Base-by-base conservation (phyloP, 2,329 filamentous ascomycete species). In the Fusarium verrucosum region DNA sequence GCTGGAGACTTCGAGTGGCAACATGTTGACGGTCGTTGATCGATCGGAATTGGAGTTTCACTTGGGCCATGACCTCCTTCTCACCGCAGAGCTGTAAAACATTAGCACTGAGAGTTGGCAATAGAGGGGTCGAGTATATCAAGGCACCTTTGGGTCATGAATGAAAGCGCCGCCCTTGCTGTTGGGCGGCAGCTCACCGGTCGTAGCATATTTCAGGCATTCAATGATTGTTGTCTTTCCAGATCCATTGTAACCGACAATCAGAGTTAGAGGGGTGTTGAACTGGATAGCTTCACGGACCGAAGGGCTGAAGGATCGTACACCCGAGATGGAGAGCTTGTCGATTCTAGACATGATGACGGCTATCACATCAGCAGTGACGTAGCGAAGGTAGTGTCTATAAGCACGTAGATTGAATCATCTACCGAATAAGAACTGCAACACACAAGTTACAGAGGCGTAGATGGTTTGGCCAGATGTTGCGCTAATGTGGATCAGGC, bases 171-270 rank as follows among this genome's bases (percentile, higher is more conserved):
- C 94, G 25, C 91, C 90, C 69, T 89, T 91, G 80, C 89, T 94
- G 81, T 97, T 97, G 28, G 95, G 92, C 2, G 95, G 95, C 43
- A 96, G 85, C 72, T 96, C 91, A 54, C 95, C 96, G 9, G 94
- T 97, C 17, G 96, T 97, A 49, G 92, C 94, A 87, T 97, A 99
- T 75, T 97, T 97, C 73, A 99, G 90, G 76, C 93, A 96, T 78
- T 99, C 95, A 78, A 99, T 99, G 74, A 99, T 97, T 56, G 95
- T 98, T 10, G 95, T 99, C 81, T 99, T 99, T 62, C 95, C 95
- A 1, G 94, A 98, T 52, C 95, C 95, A 80, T 99, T 99, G 78
- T 93, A 92, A 57, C 95, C 95, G 57, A 99, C 96, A 69, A 99
- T 99, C 62, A 99, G 85, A 13, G 95, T 99, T 54, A 99, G 84